Conservation (phyloP, 2,329 filamentous ascomycete genomes). For the Calonectria honghensis region DNA sequence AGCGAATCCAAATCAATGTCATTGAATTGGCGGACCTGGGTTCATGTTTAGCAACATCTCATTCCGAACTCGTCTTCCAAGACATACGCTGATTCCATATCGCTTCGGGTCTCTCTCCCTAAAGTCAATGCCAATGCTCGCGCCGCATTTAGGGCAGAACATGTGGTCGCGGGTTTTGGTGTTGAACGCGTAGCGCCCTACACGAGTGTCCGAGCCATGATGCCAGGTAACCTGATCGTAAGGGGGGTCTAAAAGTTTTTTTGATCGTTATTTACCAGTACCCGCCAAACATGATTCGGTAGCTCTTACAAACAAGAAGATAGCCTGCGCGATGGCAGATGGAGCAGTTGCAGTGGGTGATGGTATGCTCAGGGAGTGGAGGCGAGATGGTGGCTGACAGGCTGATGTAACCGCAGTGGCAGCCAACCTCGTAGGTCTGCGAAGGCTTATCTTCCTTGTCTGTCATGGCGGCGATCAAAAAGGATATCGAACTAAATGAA, state of each 20-base stretch:
- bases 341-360: slow-evolving; percentile 73
- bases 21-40: slow-evolving; percentile 65
- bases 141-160: slow-evolving; percentile 69
- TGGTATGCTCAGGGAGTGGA: slow-evolving; percentile 66
- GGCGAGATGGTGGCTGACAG: slow-evolving; percentile 69
- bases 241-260: slow-evolving; percentile 58
- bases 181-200: slow-evolving; percentile 64
- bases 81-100: slow-evolving; percentile 67
- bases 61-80: neutral
- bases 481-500: neutral
- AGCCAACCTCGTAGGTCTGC: slow-evolving; percentile 68
- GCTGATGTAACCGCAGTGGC: slow-evolving; percentile 72
- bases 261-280: neutral
- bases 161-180: slow-evolving; percentile 68
- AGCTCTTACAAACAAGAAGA: slow-evolving; percentile 66
- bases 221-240: slow-evolving; percentile 66
- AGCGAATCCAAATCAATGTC: slow-evolving; percentile 63
- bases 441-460: slow-evolving; percentile 49
- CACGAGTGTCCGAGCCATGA: slow-evolving; percentile 58
- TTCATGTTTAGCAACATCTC: slow-evolving; percentile 31
- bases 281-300: neutral
- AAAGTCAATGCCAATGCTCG: slow-evolving; percentile 69
- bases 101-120: slow-evolving; percentile 50
- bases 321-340: slow-evolving; percentile 71
- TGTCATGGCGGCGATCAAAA: slow-evolving; percentile 35